phyloP scores from a whole-genome alignment of 2,329 filamentous ascomycete species.

The Phialophora macrospora region DNA sequence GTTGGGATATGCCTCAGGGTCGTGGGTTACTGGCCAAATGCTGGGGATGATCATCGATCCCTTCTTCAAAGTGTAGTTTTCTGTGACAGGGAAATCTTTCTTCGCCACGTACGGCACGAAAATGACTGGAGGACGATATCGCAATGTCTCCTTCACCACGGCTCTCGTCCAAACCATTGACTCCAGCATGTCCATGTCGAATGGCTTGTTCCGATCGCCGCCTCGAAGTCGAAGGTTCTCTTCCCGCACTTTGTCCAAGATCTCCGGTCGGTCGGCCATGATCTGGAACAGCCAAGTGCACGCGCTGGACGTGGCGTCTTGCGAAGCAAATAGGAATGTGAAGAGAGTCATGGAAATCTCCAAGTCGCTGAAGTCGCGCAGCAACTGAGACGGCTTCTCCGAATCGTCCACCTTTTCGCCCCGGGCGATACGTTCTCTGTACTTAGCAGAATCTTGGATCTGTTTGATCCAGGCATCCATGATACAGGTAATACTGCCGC shows the following conservation, averaged over 20 bases:
- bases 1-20: constrained; percentile 88
- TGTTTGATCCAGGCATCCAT: constrained; percentile 92
- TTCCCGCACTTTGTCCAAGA: constrained; percentile 85
- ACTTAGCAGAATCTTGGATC: constrained; percentile 83
- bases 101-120: constrained; percentile 96
- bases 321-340: constrained; percentile 95
- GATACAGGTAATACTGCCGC: constrained; percentile 85
- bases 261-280: constrained; percentile 89
- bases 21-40: constrained; percentile 86
- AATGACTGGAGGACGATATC: constrained; percentile 93
- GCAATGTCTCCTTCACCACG: constrained; percentile 86
- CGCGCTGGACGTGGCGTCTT: constrained; percentile 94
- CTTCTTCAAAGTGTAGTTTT: constrained; percentile 89
- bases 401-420: constrained; percentile 70
- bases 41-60: constrained; percentile 94
- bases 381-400: constrained; percentile 79
- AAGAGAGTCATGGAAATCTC: constrained; percentile 94
- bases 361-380: constrained; percentile 86
- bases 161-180: constrained; percentile 87
- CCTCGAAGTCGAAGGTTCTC: constrained; percentile 81
- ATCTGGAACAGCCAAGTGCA: constrained; percentile 95
- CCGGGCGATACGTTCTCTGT: constrained; percentile 76
- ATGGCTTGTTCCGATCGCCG: constrained; percentile 70
- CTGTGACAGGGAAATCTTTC: constrained; percentile 90
- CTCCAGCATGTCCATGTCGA: constrained; percentile 86